Evolutionary conservation across 2,329 filamentous ascomycete genomes (phyloP).

Genomic region (Epichloe bromicola): DNA sequence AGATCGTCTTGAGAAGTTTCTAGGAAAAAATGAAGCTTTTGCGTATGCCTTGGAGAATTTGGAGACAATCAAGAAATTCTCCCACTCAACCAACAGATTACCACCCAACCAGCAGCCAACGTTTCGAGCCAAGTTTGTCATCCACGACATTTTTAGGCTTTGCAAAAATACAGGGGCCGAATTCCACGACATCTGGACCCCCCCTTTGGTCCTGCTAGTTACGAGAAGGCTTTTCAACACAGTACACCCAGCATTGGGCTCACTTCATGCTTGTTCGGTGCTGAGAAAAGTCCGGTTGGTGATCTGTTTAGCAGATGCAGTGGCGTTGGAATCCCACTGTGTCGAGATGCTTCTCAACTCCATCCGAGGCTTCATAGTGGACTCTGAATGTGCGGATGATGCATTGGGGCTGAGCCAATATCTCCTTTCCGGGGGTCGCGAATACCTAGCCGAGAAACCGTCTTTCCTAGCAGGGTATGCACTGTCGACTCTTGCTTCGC

Average conservation of each 20-base stretch:
- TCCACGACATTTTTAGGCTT: slow-evolving; percentile 64
- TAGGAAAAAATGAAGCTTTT: slow-evolving; percentile 46
- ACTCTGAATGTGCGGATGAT: slow-evolving; percentile 83
- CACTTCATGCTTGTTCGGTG: slow-evolving; percentile 74
- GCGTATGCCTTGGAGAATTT: slow-evolving; percentile 50
- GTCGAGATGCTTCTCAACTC: slow-evolving; percentile 82
- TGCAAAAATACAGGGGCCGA: slow-evolving; percentile 59
- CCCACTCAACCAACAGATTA: slow-evolving; percentile 51
- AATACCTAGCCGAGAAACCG: slow-evolving; percentile 51
- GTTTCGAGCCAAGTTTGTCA: slow-evolving; percentile 67
- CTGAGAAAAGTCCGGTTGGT: slow-evolving; percentile 76
- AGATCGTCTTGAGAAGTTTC: slow-evolving; percentile 55
- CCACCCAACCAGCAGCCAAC: slow-evolving; percentile 75
- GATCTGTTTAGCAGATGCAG: slow-evolving; percentile 60
- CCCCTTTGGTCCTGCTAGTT: slow-evolving; percentile 60
- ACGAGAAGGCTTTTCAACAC: slow-evolving; percentile 68
- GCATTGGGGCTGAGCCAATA: slow-evolving; percentile 78
- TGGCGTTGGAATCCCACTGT: slow-evolving; percentile 67
- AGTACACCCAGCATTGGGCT: slow-evolving; percentile 71
- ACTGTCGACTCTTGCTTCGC: slow-evolving; percentile 64
- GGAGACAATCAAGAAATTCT: slow-evolving; percentile 53
- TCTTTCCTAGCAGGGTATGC: slow-evolving; percentile 73
- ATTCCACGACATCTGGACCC: slow-evolving; percentile 60
- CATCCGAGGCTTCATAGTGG: slow-evolving; percentile 63
- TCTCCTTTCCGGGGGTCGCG: slow-evolving; percentile 58